phyloP scores from a whole-genome alignment of 2,329 filamentous ascomycete genomes.

The Cadophora malorum region DNA sequence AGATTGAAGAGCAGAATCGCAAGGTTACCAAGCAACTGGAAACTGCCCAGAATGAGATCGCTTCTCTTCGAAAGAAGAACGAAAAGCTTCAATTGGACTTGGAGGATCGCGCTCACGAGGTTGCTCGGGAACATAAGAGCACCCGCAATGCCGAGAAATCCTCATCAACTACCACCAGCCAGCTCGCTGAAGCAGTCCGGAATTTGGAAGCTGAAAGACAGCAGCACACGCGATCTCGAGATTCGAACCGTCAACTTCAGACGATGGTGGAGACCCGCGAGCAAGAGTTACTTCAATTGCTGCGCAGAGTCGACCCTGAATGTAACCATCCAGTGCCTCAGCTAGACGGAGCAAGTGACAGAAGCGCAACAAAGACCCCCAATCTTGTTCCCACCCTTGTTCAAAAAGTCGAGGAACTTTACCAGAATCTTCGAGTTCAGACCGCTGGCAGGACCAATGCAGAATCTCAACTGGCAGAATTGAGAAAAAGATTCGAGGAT shows the following conservation, averaged over 20 bases:
- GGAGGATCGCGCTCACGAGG: slow-evolving; percentile 92
- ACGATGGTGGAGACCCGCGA: slow-evolving; percentile 79
- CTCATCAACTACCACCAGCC: slow-evolving; percentile 78
- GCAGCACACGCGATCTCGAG: slow-evolving; percentile 81
- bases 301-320: slow-evolving; percentile 82
- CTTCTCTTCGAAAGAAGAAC: slow-evolving; percentile 88
- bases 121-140: slow-evolving; percentile 86
- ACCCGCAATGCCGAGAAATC: slow-evolving; percentile 90
- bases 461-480: slow-evolving; percentile 79
- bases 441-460: slow-evolving; percentile 81
- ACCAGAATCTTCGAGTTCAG: slow-evolving; percentile 84
- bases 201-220: slow-evolving; percentile 91
- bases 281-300: slow-evolving; percentile 80
- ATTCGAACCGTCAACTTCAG: slow-evolving; percentile 83
- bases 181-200: slow-evolving; percentile 87
- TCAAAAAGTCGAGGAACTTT: slow-evolving; percentile 85
- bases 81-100: slow-evolving; percentile 88
- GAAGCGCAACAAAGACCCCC: slow-evolving; percentile 55
- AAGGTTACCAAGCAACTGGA: slow-evolving; percentile 84
- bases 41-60: slow-evolving; percentile 82
- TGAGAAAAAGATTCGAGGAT: slow-evolving; percentile 76
- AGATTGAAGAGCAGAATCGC: slow-evolving; percentile 81
- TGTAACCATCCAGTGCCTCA: slow-evolving; percentile 59
- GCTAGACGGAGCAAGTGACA: slow-evolving; percentile 62
- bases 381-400: slow-evolving; percentile 83